These are phyloP conservation scores for Fragosphaeria purpurea DNA, from an alignment of 2,329 filamentous ascomycete species.

Conservation along the genomic window DNA sequence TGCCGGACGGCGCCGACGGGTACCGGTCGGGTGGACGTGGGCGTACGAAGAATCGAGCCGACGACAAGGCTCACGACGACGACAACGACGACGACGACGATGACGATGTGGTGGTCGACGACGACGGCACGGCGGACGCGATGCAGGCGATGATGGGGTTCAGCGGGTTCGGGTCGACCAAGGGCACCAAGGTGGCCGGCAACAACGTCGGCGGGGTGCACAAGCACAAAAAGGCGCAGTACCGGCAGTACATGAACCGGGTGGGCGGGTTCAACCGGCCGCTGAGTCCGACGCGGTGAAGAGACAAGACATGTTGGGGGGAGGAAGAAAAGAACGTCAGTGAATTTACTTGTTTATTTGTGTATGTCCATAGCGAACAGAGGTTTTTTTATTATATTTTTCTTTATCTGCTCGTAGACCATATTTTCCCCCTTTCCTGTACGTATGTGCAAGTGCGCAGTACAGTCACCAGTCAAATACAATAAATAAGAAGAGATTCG, in stretches of 20 bases:
- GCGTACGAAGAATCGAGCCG: too few species aligned
- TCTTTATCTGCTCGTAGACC: too few species aligned
- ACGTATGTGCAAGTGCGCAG: too few species aligned
- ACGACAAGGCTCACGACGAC: neutral
- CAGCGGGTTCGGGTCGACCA: conserved; percentile 72
- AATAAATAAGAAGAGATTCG: too few species aligned
- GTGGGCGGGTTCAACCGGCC: conserved; percentile 74
- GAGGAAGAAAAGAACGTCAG: neutral
- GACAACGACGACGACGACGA: conserved; percentile 8
- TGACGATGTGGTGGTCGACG: conserved; percentile 39
- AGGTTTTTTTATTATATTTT: too few species aligned
- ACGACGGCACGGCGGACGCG: conserved; percentile 57
- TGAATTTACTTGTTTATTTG: too few species aligned
- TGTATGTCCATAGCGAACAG: too few species aligned
- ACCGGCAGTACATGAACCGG: conserved; percentile 94
- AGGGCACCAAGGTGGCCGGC: conserved; percentile 77
- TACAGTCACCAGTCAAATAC: too few species aligned
- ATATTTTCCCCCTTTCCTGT: too few species aligned
- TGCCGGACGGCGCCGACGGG: neutral
- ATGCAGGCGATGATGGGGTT: conserved; percentile 92
- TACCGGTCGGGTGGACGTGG: too few species aligned
- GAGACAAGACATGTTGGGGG: neutral
- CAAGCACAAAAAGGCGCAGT: conserved; percentile 91
- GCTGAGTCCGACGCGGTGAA: conserved; percentile 45
- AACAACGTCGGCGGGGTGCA: conserved; percentile 75